Evolutionary conservation across 192 early-diverging fungal species (phyloP).

Genomic region (Coemansia sp.): DNA sequence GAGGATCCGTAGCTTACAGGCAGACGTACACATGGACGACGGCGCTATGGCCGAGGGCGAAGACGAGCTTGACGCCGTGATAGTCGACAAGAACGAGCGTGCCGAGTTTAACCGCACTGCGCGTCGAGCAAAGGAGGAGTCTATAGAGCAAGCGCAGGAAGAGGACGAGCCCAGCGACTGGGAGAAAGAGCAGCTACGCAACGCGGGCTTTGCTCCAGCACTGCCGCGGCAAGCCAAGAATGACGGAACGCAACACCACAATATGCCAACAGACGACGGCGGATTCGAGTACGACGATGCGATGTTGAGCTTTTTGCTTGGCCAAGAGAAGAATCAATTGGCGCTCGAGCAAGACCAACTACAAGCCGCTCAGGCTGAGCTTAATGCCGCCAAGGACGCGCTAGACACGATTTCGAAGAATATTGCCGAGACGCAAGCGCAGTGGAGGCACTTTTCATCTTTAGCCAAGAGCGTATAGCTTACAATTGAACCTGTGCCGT

Average conservation of each 20-base stretch:
- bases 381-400: constrained; percentile 8
- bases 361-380: constrained; percentile 8
- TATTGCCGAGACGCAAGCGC: constrained; percentile 23
- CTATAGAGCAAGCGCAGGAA: constrained; percentile 33
- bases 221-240: background rate
- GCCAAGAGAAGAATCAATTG: constrained; percentile 34
- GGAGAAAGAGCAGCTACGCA: constrained; percentile 49
- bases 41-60: constrained; percentile 21
- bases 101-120: constrained; percentile 15
- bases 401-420: constrained; percentile 12
- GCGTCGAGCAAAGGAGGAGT: constrained; percentile 28
- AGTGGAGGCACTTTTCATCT: constrained; percentile 43
- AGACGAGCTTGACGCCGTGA: constrained; percentile 31
- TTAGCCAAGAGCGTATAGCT: constrained; percentile 12
- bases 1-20: background rate
- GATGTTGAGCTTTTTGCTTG: constrained; percentile 32
- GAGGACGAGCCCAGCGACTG: constrained; percentile 45
- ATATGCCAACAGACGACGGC: constrained; percentile 23
- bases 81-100: constrained; percentile 40
- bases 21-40: constrained; percentile 7
- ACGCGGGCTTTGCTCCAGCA: constrained; percentile 25
- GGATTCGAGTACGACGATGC: constrained; percentile 28
- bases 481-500: background rate
- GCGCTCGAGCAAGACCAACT: constrained; percentile 29
- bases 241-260: background rate